phyloP scores from a whole-genome alignment of 352 stramenopile genomes.

The Thalassiosira exigua region DNA sequence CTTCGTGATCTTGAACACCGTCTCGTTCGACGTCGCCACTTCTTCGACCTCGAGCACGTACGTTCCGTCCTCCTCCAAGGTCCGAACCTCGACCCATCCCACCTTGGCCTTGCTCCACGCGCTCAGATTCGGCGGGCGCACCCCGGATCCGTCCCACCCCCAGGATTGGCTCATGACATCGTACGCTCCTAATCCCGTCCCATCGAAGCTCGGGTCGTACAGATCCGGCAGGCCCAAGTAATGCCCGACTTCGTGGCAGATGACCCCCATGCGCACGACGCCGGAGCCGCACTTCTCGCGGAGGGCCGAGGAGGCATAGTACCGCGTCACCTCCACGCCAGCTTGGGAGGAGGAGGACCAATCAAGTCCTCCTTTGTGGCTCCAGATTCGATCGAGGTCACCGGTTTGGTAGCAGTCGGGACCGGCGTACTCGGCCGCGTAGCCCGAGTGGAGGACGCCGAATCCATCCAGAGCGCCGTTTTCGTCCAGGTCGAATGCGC shows the following conservation, averaged over 20 bases:
- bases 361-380: conserved; percentile 59
- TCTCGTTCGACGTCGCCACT: conserved; percentile 24
- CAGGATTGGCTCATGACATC: conserved; percentile 74
- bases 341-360: conserved; percentile 18
- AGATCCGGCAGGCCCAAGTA: conserved; percentile 70
- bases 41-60: conserved; percentile 63
- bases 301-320: conserved; percentile 43
- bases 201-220: conserved; percentile 64
- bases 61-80: conserved; percentile 40
- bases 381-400: conserved; percentile 59
- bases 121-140: conserved; percentile 52
- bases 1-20: conserved; percentile 61
- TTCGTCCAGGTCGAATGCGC: conserved; percentile 55
- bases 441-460: conserved; percentile 69
- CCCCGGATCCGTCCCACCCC: conserved; percentile 59
- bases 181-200: conserved; percentile 64
- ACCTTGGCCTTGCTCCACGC: conserved; percentile 57
- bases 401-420: conserved; percentile 43
- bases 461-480: conserved; percentile 74
- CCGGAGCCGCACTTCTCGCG: conserved; percentile 39
- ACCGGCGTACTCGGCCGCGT: conserved; percentile 63
- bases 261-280: conserved; percentile 69
- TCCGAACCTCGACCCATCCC: conserved; percentile 38
- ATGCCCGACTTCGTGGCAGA: conserved; percentile 71
- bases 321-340: conserved; percentile 29